Base-by-base conservation (phyloP, 805 yeast species). In the Maudiozyma serrabonitensis region DNA sequence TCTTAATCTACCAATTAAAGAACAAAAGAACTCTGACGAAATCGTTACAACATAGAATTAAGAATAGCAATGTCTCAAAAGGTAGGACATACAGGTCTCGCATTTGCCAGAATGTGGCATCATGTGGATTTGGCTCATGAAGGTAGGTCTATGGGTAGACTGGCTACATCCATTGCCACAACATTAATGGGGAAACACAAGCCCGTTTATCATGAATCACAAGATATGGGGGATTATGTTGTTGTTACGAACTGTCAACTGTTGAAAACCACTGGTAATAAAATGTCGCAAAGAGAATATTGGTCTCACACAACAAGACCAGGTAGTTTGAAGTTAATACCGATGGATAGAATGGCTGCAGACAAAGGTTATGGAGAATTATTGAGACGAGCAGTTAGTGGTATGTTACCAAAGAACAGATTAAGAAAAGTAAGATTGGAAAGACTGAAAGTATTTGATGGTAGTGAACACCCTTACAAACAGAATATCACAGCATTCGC, bases 121-220 rank as follows among this genome's bases (percentile, higher is more conserved):
- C 96, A 90, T 64, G 86, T 93, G 35, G 98, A 95, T 65, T 77
- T 88, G 35, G 87, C 95, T 13, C 75, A 79, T 45, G 99, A 93
- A 49, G 69, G 74, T 37, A 79, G 99, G 61, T 82, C 97, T 0
- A 69, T 93, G 45, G 99, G 99, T 64, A 83, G 98, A 63, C 68
- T 93, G 50, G 98, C 99, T 4, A 75, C 95, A 1, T 76, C 82
- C 50, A 89, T 93, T 50, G 97, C 99, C 25, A 74, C 81, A 31
- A 82, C 93, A 0, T 75, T 93, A 41, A 88, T 87, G 69, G 99
- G 99, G n/a, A 93, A 93, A 67, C 97, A 93, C 71, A 93, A 93
- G 73, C 99, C 99, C 4, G 78, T 88, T 0, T 84, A 70, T 56
- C 87, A 89, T 60, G 80, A 79, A 28, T 76, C 84, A 8, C 62